Base-by-base conservation (phyloP, 768 basidiomycete species). In the Leccinum rimulosum region DNA sequence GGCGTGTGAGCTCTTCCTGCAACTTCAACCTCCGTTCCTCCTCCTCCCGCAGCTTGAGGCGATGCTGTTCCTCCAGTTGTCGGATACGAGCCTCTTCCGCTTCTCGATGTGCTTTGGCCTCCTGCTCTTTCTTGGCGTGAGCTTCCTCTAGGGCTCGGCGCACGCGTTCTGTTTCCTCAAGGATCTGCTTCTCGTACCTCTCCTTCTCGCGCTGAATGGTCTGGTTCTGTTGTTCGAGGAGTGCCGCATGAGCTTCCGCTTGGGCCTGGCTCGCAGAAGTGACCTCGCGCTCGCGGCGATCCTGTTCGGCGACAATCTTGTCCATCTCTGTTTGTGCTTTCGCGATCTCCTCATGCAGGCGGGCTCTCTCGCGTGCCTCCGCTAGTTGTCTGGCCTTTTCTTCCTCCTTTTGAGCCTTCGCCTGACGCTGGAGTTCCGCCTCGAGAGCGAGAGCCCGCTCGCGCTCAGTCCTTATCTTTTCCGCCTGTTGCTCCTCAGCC, bases 371-470 rank as follows among this genome's bases (percentile, higher is more conserved):
- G n/a, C 60, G 61, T 53, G 68, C 74, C 60, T 75, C 72, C 22
- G 55, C 63, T 12, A 50, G 7, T 28, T 28, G 52, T 22, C 69
- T 68, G 48, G 57, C 55, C 8, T 36, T 60, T 54, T 74, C 72
- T 52, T 69, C 70, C 22, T 70, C 72, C 31, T 68, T 63, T 47
- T 58, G 62, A 27, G 50, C 49, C 40, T 68, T 68, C 2, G 60
- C 61, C 50, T 71, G 69, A 40, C 64, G 68, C 47, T 74, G 54
- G 43, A 73, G 65, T 45, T 75, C 68, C 33, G 62, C 64, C 30
- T 71, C 69, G 59, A 72, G 61, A 15, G 70, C 70, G 27, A 66
- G 66, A 25, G 73, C 69, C 35, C 65, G 71, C 55, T 73, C 73
- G 35, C 52, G 73, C 47, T 74, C 73, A 12, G 27, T 7, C 49